phyloP scores from a whole-genome alignment of 257 asterid species.

The Osmanthus fragrans region DNA sequence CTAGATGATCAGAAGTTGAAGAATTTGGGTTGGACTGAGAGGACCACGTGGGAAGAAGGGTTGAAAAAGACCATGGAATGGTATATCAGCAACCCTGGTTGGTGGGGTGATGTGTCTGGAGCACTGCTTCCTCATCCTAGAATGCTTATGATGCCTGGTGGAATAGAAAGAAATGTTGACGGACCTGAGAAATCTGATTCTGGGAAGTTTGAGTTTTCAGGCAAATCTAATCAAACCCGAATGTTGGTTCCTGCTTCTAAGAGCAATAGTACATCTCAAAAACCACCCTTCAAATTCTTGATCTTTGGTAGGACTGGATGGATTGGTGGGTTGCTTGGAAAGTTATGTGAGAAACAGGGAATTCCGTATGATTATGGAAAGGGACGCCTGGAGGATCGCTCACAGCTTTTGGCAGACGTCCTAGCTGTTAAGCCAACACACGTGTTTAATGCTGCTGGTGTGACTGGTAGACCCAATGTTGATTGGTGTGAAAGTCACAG shows the following conservation, averaged over 20 bases:
- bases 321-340: constrained; percentile 31
- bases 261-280: constrained; percentile 6
- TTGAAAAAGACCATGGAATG: constrained; percentile 29
- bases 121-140: constrained; percentile 34
- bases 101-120: constrained; percentile 34
- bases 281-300: constrained; percentile 26
- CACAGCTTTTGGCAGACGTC: constrained; percentile 27
- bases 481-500: constrained; percentile 33
- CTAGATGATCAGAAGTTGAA: constrained; percentile 33
- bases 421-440: constrained; percentile 27
- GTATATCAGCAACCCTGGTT: constrained; percentile 28
- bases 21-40: constrained; percentile 25
- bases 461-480: constrained; percentile 32
- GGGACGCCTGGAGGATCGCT: constrained; percentile 29
- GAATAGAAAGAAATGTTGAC: constrained; percentile 17
- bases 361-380: constrained; percentile 25
- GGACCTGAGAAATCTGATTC: constrained; percentile 18
- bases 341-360: constrained; percentile 27
- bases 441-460: constrained; percentile 33
- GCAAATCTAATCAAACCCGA: constrained; percentile 7
- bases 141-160: constrained; percentile 32
- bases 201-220: constrained; percentile 8
- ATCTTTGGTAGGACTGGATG: constrained; percentile 30
- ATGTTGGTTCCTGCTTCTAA: constrained; percentile 20
- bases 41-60: constrained; percentile 28